A percentile compares a stretch with the other conserved stretches of the same genome.
These are phyloP conservation scores for Nitzschia sp. DNA, from an alignment of 108 stramenopile genomes.

Conservation along the genomic window DNA sequence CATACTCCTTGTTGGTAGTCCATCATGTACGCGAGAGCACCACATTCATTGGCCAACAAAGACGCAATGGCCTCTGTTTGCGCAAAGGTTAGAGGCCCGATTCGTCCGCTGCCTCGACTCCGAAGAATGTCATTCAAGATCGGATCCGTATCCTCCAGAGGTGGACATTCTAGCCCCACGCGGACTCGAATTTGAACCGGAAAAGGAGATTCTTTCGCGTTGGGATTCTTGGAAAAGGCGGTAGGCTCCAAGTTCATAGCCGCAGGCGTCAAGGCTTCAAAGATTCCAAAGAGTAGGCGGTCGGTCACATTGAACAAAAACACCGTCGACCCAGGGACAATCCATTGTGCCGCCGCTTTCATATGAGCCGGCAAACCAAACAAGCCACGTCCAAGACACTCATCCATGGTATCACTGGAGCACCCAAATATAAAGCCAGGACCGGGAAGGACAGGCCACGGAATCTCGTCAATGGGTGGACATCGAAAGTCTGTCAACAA, in stretches of 20 bases:
- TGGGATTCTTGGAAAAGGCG: slow-evolving; percentile 87
- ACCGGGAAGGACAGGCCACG: slow-evolving; percentile 82
- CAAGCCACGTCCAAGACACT: slow-evolving; percentile 84
- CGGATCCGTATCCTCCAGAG: slow-evolving; percentile 83
- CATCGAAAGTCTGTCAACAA: slow-evolving; percentile 77
- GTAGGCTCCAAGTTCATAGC: slow-evolving; percentile 81
- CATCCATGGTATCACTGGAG: slow-evolving; percentile 86
- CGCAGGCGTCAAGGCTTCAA: slow-evolving; percentile 86
- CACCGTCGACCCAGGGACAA: slow-evolving; percentile 78
- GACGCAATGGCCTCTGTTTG: slow-evolving; percentile 81
- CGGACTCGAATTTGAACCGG: slow-evolving; percentile 86
- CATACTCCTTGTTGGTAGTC: slow-evolving; percentile 68
- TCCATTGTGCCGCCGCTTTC: slow-evolving; percentile 78
- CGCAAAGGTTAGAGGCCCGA: slow-evolving; percentile 78
- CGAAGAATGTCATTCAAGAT: slow-evolving; percentile 81
- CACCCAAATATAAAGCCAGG: slow-evolving; percentile 92
- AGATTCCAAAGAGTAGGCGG: slow-evolving; percentile 85
- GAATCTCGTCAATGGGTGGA: slow-evolving; percentile 63
- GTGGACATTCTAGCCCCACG: slow-evolving; percentile 85
- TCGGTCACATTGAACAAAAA: slow-evolving; percentile 89
- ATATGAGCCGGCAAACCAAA: slow-evolving; percentile 88
- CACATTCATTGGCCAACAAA: slow-evolving; percentile 81
- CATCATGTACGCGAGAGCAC: slow-evolving; percentile 82
- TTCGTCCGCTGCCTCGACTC: slow-evolving; percentile 71
- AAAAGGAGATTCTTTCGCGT: slow-evolving; percentile 81